Evolutionary conservation across 352 stramenopile genomes (phyloP).

Genomic region (Elongisporangium undulatum): DNA sequence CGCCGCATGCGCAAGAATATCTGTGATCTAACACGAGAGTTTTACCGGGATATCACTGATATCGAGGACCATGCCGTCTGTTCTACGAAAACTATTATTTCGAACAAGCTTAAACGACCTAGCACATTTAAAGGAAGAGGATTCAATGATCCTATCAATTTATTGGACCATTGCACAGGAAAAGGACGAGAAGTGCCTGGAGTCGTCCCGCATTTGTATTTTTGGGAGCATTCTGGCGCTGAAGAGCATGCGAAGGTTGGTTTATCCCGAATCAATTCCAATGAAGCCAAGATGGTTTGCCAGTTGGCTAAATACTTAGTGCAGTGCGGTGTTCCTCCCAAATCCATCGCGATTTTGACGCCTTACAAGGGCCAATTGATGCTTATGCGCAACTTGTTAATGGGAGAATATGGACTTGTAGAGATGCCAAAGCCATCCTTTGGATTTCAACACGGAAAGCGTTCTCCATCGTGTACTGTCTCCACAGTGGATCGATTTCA

Average conservation of each 20-base stretch:
- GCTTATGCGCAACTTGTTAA: conserved; percentile 73
- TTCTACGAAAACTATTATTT: conserved; percentile 43
- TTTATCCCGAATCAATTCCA: conserved; percentile 66
- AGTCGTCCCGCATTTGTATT: conserved; percentile 73
- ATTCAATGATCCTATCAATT: not conserved
- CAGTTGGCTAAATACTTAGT: conserved; percentile 76
- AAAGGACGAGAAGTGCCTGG: conserved; percentile 74
- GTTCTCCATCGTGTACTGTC: conserved; percentile 44
- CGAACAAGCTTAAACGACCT: no score
- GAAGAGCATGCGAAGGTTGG: conserved; percentile 65
- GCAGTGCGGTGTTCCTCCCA: conserved; percentile 58
- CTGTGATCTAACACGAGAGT: conserved; percentile 78
- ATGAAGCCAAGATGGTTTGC: conserved; percentile 76
- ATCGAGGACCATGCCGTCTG: conserved; percentile 81
- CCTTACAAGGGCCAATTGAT: conserved; percentile 89
- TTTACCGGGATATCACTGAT: conserved; percentile 72
- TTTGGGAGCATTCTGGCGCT: conserved; percentile 73
- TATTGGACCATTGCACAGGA: conserved; percentile 25
- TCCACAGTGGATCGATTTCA: conserved; percentile 90
- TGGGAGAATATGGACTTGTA: conserved; percentile 29
- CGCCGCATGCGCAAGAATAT: conserved; percentile 87
- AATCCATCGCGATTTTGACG: conserved; percentile 84
- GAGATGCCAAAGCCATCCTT: conserved; percentile 14
- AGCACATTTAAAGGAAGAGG: conserved; percentile 2
- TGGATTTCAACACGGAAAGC: conserved; percentile 14